phyloP scores from a whole-genome alignment of 2,329 filamentous ascomycete genomes.

The Lecanicillium sp. region DNA sequence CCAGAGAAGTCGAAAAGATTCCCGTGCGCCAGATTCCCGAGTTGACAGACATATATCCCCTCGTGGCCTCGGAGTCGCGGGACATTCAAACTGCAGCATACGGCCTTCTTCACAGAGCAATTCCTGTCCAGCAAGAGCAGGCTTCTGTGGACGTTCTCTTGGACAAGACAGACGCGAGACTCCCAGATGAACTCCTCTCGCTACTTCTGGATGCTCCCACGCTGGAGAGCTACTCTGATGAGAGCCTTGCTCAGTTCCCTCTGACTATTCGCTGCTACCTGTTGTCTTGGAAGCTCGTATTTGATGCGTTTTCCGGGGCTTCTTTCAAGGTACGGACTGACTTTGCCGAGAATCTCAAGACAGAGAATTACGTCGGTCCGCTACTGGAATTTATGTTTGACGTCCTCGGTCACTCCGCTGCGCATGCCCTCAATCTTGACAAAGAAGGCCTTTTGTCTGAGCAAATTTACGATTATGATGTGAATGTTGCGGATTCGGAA shows the following conservation, averaged over 20 bases:
- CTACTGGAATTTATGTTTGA: slow-evolving; percentile 78
- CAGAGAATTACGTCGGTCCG: slow-evolving; percentile 59
- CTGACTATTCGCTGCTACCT: slow-evolving; percentile 70
- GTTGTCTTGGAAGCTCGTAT: slow-evolving; percentile 82
- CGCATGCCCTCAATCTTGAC: slow-evolving; percentile 67
- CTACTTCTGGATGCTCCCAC: slow-evolving; percentile 74
- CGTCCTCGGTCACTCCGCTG: slow-evolving; percentile 72
- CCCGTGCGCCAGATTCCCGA: slow-evolving; percentile 57
- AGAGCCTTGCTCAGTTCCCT: slow-evolving; percentile 63
- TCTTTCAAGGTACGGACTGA: slow-evolving; percentile 77
- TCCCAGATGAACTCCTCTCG: slow-evolving; percentile 81
- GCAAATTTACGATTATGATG: slow-evolving; percentile 50
- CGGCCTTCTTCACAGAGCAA: slow-evolving; percentile 69
- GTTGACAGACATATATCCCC: slow-evolving; percentile 62
- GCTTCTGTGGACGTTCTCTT: slow-evolving; percentile 71
- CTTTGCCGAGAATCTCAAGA: slow-evolving; percentile 74
- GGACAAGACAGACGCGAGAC: slow-evolving; percentile 62
- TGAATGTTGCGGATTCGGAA: slow-evolving; percentile 49
- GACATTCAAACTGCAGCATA: slow-evolving; percentile 77
- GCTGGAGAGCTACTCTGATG: slow-evolving; percentile 59
- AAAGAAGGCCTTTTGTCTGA: slow-evolving; percentile 54
- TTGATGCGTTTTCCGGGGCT: slow-evolving; percentile 73
- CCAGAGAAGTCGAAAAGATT: slow-evolving; percentile 60
- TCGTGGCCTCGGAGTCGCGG: slow-evolving; percentile 69
- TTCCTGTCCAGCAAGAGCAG: slow-evolving; percentile 73